Conservation (phyloP, 2,329 filamentous ascomycete genomes). For the Decorospora gaudefroyi region DNA sequence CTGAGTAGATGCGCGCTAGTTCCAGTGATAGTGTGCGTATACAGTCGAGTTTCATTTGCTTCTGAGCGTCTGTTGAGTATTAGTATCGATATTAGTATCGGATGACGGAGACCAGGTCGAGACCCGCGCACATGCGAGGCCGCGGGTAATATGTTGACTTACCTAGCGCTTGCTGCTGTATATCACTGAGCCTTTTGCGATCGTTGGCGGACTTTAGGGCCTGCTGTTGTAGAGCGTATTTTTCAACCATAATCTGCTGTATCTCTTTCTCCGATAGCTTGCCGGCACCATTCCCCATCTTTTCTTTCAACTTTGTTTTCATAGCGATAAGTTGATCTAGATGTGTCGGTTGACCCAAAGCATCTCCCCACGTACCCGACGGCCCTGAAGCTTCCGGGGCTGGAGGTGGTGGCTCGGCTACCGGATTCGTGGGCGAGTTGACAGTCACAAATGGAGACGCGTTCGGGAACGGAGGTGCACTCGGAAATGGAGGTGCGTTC, state of each 20-base stretch:
- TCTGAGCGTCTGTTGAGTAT: background rate
- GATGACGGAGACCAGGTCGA: no score
- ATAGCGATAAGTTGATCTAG: background rate
- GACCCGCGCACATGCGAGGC: no score
- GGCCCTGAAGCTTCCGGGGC: background rate
- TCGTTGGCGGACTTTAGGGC: no score
- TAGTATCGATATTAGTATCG: no score
- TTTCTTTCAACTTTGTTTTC: background rate
- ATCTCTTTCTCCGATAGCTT: background rate
- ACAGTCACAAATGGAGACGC: no score
- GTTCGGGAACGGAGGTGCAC: no score
- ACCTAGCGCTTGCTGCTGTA: background rate
- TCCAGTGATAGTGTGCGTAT: background rate
- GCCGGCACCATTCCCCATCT: background rate
- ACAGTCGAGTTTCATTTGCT: background rate
- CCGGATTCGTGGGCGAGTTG: no score
- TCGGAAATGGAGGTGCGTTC: no score
- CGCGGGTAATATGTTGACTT: no score
- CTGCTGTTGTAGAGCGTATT: no score
- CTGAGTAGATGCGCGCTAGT: background rate
- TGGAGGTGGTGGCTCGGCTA: background rate
- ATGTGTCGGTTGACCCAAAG: background rate
- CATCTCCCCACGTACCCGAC: background rate
- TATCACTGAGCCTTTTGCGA: background rate
- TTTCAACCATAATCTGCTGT: background rate